Percentiles rank a stretch among this genome's conserved stretches.
Evolutionary conservation across 129 eudicot species (phyloP).

Genomic region (Saposhnikovia divaricata): DNA sequence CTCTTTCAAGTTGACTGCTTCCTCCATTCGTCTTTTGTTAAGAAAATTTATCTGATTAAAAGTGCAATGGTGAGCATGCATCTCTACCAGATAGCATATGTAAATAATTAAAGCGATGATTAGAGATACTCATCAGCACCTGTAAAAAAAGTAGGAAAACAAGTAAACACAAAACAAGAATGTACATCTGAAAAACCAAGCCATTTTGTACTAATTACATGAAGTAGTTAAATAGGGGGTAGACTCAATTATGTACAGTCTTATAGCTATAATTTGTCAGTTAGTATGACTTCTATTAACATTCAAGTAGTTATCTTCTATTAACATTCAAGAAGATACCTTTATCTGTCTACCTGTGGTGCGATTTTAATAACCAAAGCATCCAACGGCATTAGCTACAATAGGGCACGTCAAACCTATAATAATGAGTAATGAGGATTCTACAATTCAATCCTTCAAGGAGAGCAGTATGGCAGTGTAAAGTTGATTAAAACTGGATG

Average conservation of each 20-base stretch:
- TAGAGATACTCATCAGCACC: not conserved
- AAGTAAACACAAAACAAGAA: not conserved
- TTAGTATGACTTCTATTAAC: not conserved
- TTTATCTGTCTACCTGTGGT: no score
- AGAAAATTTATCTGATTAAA: conserved; percentile 50
- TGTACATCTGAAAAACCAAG: not conserved
- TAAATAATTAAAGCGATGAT: not conserved
- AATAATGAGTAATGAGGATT: not conserved
- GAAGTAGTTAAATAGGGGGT: not conserved
- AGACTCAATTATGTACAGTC: not conserved
- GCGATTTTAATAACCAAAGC: no score
- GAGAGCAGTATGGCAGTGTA: not conserved
- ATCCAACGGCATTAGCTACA: no score
- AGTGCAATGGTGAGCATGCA: not conserved
- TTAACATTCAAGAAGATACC: not conserved
- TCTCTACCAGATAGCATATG: not conserved
- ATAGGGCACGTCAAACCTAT: not conserved
- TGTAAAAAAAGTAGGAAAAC: not conserved
- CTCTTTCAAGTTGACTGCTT: conserved; percentile 52
- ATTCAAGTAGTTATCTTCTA: not conserved
- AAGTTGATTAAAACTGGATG: not conserved
- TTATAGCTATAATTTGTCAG: not conserved
- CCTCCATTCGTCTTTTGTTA: conserved; percentile 54
- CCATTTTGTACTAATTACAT: not conserved
- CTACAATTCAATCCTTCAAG: not conserved